phyloP scores from a whole-genome alignment of 192 early-diverging fungal species.

The Backusella circina region DNA sequence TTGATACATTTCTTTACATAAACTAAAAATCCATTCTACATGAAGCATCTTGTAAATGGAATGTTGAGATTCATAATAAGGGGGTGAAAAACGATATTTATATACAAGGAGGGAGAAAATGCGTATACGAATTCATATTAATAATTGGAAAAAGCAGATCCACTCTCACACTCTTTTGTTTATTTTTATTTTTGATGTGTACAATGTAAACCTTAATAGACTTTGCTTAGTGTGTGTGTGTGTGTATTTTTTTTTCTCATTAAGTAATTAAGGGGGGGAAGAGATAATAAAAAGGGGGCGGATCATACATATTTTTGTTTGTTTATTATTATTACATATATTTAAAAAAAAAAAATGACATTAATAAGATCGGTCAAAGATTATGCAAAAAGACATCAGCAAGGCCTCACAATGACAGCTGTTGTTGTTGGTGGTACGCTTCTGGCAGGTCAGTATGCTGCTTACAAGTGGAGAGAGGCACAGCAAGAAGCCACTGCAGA shows the following conservation, averaged over 20 bases:
- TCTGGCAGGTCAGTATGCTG: conserved; percentile 69
- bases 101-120: no score
- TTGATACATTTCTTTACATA: no score
- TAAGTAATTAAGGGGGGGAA: not conserved
- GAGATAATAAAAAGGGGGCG: not conserved
- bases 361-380: conserved; percentile 49
- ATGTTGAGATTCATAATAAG: no score
- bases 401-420: conserved; percentile 59
- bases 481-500: conserved; percentile 63
- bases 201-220: not conserved
- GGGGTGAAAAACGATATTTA: no score
- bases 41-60: no score
- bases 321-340: not conserved
- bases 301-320: not conserved
- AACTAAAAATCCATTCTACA: no score
- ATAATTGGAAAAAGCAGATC: not conserved
- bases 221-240: no score
- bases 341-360: not conserved
- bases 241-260: no score
- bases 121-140: not conserved
- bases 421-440: conserved; percentile 66
- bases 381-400: conserved; percentile 64
- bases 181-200: not conserved
- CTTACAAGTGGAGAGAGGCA: conserved; percentile 67
- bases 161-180: not conserved